Base-by-base conservation (phyloP, 129 eudicot genomes). In the Lonicera japonica region DNA sequence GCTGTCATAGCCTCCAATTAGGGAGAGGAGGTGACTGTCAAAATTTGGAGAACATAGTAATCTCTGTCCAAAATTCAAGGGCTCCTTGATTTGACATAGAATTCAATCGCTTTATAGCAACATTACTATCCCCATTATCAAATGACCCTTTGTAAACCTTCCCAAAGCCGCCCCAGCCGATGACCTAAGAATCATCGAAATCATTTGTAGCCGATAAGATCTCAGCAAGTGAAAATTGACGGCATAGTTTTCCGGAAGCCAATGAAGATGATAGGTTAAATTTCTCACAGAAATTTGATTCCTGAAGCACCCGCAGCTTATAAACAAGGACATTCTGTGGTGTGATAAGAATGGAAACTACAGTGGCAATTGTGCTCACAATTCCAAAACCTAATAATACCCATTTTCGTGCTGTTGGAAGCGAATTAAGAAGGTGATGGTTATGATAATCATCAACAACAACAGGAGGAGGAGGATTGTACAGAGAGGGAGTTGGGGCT, bases 271-370 rank as follows among this genome's bases (percentile, higher is more conserved):
- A 18, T 2, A 11, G 46, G 16, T 58, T 58, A 19, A 19, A 25
- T 16, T 58, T 43, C 25, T 58, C 24, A 5, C 21, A 1, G 1
- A 51, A 51, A 16, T 51, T 51, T 22, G 48, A 22, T 58, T 58
- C 63, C 39, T 58, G 63, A 5, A 59, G 18, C 53, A 29, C 21
- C 22, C 72, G 57, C 4, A 74, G 60, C 9, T 72, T 61, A 55
- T 64, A 65, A 12, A 57, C 46, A 17, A 61, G 36, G 36, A 29
- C 6, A 29, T 6, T 29, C 36, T 1, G 6, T 29, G 36, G 36
- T 1, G 36, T 29, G 36, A 29, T 29, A n/a, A n/a, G n/a, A n/a
- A n/a, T n/a, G n/a, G n/a, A n/a, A 1, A 6, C 36, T 29, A 29
- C 36, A 1, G 36, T 29, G 36, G 36, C 36, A 29, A 29, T 29